Conservation (phyloP, 495 filamentous ascomycete species). For the Penicillium samsonianum region DNA sequence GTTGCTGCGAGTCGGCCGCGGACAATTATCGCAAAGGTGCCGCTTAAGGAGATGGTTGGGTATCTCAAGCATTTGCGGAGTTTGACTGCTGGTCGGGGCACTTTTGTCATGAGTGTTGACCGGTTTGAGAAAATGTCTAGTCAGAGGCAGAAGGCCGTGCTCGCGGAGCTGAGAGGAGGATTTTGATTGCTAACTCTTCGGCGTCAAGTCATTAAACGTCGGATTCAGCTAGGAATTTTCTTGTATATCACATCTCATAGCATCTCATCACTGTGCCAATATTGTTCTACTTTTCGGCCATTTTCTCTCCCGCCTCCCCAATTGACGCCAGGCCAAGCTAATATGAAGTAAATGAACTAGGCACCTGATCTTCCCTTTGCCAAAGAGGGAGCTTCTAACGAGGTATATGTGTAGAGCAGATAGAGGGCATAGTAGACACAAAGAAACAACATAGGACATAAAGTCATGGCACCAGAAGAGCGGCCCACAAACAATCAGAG, state of each 20-base stretch:
- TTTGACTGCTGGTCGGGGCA: conserved; percentile 84
- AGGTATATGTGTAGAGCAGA: conserved; percentile 20
- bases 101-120: conserved; percentile 90
- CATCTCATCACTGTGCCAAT: conserved; percentile 14
- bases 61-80: conserved; percentile 89
- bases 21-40: conserved; percentile 79
- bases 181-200: conserved; percentile 19
- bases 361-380: not conserved
- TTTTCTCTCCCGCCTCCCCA: not conserved
- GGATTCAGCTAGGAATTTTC: not conserved
- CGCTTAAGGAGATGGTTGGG: conserved; percentile 94
- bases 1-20: conserved; percentile 44
- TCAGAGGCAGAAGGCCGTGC: conserved; percentile 57
- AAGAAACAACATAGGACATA: conserved; percentile 11
- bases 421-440: conserved; percentile 6
- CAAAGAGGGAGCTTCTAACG: conserved; percentile 7
- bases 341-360: not conserved
- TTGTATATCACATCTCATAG: conserved; percentile 11
- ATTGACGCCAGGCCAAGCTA: not conserved
- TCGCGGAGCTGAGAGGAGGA: conserved; percentile 51
- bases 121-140: conserved; percentile 83
- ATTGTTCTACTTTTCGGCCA: not conserved
- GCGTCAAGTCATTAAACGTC: not conserved
- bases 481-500: conserved; percentile 8
- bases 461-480: conserved; percentile 14